Evolutionary conservation across 495 filamentous ascomycete species (phyloP).

Genomic region (Penicillium riverlandense): DNA sequence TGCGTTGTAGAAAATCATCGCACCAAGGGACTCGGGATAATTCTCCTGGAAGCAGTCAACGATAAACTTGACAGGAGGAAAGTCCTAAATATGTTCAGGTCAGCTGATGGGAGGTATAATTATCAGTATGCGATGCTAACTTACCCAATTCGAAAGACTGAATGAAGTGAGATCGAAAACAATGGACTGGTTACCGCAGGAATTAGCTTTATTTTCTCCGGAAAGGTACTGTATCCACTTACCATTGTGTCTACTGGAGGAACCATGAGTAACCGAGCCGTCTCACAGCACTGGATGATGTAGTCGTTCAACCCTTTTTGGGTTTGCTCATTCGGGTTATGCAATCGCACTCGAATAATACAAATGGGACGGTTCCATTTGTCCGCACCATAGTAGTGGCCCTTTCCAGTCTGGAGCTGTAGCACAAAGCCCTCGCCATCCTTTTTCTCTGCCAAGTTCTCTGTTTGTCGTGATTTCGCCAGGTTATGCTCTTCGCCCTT

Average conservation of each 20-base stretch:
- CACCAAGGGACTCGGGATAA: slow-evolving; percentile 83
- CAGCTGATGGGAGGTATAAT: background rate
- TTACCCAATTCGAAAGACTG: slow-evolving; percentile 83
- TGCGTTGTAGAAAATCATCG: slow-evolving; percentile 85
- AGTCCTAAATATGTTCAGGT: slow-evolving; percentile 52
- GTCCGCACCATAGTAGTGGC: slow-evolving; percentile 76
- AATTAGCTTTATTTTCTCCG: background rate
- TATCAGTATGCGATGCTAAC: background rate
- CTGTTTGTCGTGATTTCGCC: slow-evolving; percentile 44
- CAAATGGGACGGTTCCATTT: slow-evolving; percentile 76
- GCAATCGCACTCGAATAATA: slow-evolving; percentile 67
- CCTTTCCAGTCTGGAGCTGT: slow-evolving; percentile 84
- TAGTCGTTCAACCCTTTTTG: slow-evolving; percentile 72
- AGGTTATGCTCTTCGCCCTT: slow-evolving; percentile 65
- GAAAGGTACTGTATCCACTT: slow-evolving; percentile 27
- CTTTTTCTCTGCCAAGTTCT: slow-evolving; percentile 46
- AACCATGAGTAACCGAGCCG: slow-evolving; percentile 65
- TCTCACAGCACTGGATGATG: slow-evolving; percentile 88
- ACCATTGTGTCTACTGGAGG: slow-evolving; percentile 81
- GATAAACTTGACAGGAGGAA: slow-evolving; percentile 90
- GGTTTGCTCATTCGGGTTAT: slow-evolving; percentile 71
- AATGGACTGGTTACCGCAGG: slow-evolving; percentile 46
- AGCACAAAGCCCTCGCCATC: slow-evolving; percentile 70
- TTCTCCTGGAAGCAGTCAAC: slow-evolving; percentile 96
- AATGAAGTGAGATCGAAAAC: slow-evolving; percentile 92